These are phyloP conservation scores for Trichosporon sp. DNA, from an alignment of 1,284 basidiomycete genomes.

Conservation along the genomic window DNA sequence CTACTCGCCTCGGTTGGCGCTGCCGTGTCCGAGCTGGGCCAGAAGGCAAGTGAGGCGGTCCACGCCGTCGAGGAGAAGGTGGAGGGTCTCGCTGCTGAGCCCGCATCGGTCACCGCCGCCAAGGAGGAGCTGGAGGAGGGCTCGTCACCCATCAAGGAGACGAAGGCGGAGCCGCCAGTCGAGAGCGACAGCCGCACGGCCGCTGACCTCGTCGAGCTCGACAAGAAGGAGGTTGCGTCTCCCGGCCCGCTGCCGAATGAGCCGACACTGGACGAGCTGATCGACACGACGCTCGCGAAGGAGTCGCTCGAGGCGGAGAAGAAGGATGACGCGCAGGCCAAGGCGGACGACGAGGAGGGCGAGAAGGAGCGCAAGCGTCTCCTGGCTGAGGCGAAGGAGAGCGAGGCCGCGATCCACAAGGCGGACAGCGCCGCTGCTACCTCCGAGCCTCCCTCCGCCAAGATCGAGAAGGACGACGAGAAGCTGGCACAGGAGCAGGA, in stretches of 20 bases:
- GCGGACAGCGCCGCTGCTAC: neutral
- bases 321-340: conserved; percentile 10
- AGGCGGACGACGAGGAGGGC: neutral
- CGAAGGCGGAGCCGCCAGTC: neutral
- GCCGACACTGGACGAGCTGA: conserved; percentile 33
- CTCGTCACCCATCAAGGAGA: conserved; percentile 22
- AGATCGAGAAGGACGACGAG: neutral
- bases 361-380: conserved; percentile 12
- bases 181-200: conserved; percentile 4
- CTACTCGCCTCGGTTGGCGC: conserved; percentile 5
- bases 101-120: conserved; percentile 1
- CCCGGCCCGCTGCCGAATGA: conserved; percentile 20
- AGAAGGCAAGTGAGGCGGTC: conserved; percentile 15
- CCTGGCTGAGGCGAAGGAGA: conserved; percentile 1
- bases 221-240: neutral
- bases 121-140: conserved; percentile 18
- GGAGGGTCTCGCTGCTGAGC: conserved; percentile 9
- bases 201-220: neutral
- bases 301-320: conserved; percentile 28
- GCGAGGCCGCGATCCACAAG: neutral
- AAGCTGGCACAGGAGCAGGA: neutral
- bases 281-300: conserved; percentile 33
- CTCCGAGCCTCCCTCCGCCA: neutral
- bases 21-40: conserved; percentile 5
- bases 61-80: conserved; percentile 20